These are phyloP conservation scores for Ogataea zsoltii DNA, from an alignment of 805 yeast species.

Conservation along the genomic window DNA sequence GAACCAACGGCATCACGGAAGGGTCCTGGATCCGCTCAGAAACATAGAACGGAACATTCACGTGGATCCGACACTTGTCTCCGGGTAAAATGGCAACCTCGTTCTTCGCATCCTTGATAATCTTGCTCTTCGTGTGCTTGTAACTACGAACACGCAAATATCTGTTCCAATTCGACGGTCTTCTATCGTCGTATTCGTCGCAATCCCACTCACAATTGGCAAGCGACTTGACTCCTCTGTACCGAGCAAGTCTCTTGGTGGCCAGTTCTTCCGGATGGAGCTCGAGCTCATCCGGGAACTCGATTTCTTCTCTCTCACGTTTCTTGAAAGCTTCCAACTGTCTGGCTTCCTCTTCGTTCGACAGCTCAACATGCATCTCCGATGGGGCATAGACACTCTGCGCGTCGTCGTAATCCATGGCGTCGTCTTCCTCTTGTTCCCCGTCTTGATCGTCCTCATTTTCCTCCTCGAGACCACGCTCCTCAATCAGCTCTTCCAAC, in stretches of 20 bases:
- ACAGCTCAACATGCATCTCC: slow-evolving; percentile 70
- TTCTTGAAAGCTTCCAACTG: slow-evolving; percentile 71
- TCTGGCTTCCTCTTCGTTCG: slow-evolving; percentile 79
- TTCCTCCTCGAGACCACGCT: slow-evolving; percentile 44
- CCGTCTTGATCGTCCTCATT: slow-evolving; percentile 34
- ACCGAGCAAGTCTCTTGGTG: slow-evolving; percentile 69
- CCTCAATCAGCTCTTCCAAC: slow-evolving; percentile 40
- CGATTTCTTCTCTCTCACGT: slow-evolving; percentile 77
- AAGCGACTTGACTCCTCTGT: slow-evolving; percentile 84
- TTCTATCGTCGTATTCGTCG: slow-evolving; percentile 72
- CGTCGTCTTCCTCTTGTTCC: slow-evolving; percentile 43
- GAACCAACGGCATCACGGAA: slow-evolving; percentile 50
- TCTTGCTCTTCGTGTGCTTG: slow-evolving; percentile 70
- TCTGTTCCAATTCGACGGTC: slow-evolving; percentile 76
- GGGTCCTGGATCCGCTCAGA: slow-evolving; percentile 47
- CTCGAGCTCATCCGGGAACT: slow-evolving; percentile 95
- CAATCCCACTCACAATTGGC: slow-evolving; percentile 84
- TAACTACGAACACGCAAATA: slow-evolving; percentile 73
- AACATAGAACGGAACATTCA: slow-evolving; percentile 55
- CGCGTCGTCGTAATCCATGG: slow-evolving; percentile 28
- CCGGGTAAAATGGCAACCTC: slow-evolving; percentile 61
- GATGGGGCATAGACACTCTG: slow-evolving; percentile 17
- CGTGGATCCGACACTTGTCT: slow-evolving; percentile 54
- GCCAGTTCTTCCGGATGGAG: slow-evolving; percentile 75
- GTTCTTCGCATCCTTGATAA: slow-evolving; percentile 57